Conservation (phyloP, 768 basidiomycete species). For the Kwoniella newhampshirensis region DNA sequence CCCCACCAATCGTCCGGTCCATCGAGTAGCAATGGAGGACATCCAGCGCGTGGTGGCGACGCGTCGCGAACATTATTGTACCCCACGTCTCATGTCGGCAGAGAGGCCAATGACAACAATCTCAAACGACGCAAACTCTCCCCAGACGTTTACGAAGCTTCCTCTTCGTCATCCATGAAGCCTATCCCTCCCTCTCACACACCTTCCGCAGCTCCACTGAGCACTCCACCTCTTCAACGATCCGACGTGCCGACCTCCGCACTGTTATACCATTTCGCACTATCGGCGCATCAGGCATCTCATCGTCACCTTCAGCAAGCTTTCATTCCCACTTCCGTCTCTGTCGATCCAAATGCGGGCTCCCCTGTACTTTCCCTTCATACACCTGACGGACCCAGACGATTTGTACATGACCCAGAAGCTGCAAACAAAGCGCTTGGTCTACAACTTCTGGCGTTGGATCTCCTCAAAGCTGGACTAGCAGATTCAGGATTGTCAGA, state of each 20-base stretch:
- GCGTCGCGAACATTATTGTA: too few species aligned
- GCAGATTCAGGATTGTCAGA: conserved; percentile 25
- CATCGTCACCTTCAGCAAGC: conserved; percentile 32
- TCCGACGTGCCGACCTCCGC: neutral
- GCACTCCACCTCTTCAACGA: neutral
- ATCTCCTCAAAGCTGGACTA: conserved; percentile 32
- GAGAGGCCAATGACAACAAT: neutral
- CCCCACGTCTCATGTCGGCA: too few species aligned
- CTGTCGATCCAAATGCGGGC: neutral
- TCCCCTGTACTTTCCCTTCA: neutral
- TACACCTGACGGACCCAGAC: neutral
- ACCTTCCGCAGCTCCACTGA: neutral
- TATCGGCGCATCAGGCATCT: conserved; percentile 31
- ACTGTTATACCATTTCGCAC: conserved; percentile 35
- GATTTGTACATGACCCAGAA: conserved; percentile 17
- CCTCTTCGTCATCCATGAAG: neutral
- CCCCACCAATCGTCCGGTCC: too few species aligned
- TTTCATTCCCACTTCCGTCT: conserved; percentile 29
- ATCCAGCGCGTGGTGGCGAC: too few species aligned
- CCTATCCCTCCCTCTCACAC: neutral
- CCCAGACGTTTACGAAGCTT: conserved; percentile 9
- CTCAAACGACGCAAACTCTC: conserved; percentile 16
- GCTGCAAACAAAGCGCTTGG: conserved; percentile 24
- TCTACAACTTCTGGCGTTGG: conserved; percentile 31
- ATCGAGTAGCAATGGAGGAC: too few species aligned